Evolutionary conservation across 768 basidiomycete species (phyloP).

Genomic region (Astraeus odoratus): DNA sequence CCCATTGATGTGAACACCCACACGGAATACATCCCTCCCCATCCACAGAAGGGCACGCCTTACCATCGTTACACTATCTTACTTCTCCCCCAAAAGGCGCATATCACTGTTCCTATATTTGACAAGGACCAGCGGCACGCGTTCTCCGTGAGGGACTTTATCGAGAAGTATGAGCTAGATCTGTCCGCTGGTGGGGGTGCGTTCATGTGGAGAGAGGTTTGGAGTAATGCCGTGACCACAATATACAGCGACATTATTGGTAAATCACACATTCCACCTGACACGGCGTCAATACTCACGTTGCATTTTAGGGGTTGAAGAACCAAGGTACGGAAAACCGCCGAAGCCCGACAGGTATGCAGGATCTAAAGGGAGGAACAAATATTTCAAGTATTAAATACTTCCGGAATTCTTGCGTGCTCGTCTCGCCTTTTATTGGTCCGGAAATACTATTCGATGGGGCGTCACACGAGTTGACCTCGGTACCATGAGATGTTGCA

Average conservation of each 20-base stretch:
- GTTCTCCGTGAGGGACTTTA: slow-evolving; percentile 66
- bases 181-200: slow-evolving; percentile 57
- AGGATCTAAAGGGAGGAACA: slow-evolving; percentile 21
- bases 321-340: slow-evolving; percentile 20
- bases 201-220: slow-evolving; percentile 80
- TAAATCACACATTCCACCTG: slow-evolving; percentile 31
- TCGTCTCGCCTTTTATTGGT: neutral
- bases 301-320: slow-evolving; percentile 12
- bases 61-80: slow-evolving; percentile 87
- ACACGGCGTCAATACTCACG: neutral
- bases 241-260: slow-evolving; percentile 65
- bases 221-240: slow-evolving; percentile 56
- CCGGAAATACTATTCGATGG: neutral
- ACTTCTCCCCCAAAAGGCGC: slow-evolving; percentile 62
- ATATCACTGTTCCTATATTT: slow-evolving; percentile 40
- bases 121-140: slow-evolving; percentile 40
- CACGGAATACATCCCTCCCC: slow-evolving; percentile 81
- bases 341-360: slow-evolving; percentile 27
- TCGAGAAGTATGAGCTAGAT: slow-evolving; percentile 46
- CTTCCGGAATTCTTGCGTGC: no score
- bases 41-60: slow-evolving; percentile 81
- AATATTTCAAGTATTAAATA: slow-evolving; percentile 1
- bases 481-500: neutral
- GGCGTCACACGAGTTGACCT: neutral
- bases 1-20: slow-evolving; percentile 44